Base-by-base conservation (phyloP, 768 basidiomycete genomes). In the Leccinum longicurvipes region DNA sequence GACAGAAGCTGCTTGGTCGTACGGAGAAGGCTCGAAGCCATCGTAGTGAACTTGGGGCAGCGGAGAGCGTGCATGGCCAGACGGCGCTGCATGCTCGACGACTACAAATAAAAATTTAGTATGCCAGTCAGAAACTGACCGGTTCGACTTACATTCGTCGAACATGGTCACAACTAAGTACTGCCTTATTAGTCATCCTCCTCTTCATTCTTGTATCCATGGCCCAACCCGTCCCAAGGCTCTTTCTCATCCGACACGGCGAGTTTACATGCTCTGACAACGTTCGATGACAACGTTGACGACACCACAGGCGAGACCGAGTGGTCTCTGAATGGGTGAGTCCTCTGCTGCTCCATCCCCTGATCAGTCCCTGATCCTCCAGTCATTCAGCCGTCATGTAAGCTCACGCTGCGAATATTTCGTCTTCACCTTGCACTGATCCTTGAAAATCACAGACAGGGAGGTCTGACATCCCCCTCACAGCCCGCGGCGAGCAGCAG, bases 311-410 rank as follows among this genome's bases (percentile, higher is more conserved):
- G 93, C 29, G 89, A 97, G 76, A 98, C 95, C 2, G 94, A 95
- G 69, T 98, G 94, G 93, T 91, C 91, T 17, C 65, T 87, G 44
- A 93, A 89, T 63, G 93, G 93, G 83, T 86, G 54, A 69, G 82
- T 15, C 53, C 25, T 50, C 31, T 21, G 32, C 9, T 44, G 47
- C 31, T 50, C 15, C 4, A 4, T 21, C 1, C 9, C 28, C 48
- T 5, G 1, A 36, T 24, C 25, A 27, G 10, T 32, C 49, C 44
- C 36, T 50, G 31, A 63, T 55, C 52, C 52, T 50, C 58, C 39
- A 27, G 39, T 41, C 12, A 21, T 23, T 47, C 59, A 87, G 86
- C 63, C 81, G 87, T 58, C 86, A 87, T 68, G 87, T 86, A 67
- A 15, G 82, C 28, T 71, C 21, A 19, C 27, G 41, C 48, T 50